Evolutionary conservation across 345 rosid genomes (phyloP).

Genomic region (Jatropha curcas): DNA sequence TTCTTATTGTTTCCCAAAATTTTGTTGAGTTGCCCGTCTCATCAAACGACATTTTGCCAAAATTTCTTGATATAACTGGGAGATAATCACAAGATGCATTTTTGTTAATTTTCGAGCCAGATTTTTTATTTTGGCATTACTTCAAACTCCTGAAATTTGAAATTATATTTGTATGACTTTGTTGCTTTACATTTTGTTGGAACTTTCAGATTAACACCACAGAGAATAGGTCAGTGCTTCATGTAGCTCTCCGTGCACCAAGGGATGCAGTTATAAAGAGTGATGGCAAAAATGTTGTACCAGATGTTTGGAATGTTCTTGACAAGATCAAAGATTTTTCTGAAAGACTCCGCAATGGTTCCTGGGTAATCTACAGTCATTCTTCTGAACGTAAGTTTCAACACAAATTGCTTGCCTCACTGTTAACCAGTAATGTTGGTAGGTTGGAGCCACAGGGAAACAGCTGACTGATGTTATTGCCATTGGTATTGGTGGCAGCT

Average conservation of each 20-base stretch:
- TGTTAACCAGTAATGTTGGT: slow-evolving; percentile 29
- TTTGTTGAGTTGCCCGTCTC: neutral
- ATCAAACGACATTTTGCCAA: neutral
- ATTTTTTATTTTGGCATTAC: neutral
- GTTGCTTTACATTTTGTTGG: slow-evolving; percentile 17
- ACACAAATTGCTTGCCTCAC: slow-evolving; percentile 4
- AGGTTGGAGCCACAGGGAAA: slow-evolving; percentile 98
- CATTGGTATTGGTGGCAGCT: slow-evolving; percentile 96
- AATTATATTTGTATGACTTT: neutral
- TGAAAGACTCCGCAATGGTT: slow-evolving; percentile 80
- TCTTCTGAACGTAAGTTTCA: slow-evolving; percentile 14
- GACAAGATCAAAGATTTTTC: slow-evolving; percentile 88
- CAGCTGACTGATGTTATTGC: slow-evolving; percentile 80
- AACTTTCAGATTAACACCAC: slow-evolving; percentile 78
- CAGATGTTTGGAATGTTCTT: slow-evolving; percentile 87
- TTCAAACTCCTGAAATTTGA: neutral
- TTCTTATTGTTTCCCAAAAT: neutral
- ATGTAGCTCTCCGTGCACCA: slow-evolving; percentile 91
- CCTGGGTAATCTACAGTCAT: slow-evolving; percentile 62
- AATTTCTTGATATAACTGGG: neutral
- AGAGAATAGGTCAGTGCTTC: slow-evolving; percentile 93
- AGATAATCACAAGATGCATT: neutral
- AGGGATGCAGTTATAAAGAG: slow-evolving; percentile 68
- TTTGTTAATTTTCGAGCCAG: neutral
- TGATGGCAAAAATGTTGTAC: slow-evolving; percentile 88